Evolutionary conservation across 345 rosid species (phyloP).

Genomic region (Rhodomyrtus tomentosa): DNA sequence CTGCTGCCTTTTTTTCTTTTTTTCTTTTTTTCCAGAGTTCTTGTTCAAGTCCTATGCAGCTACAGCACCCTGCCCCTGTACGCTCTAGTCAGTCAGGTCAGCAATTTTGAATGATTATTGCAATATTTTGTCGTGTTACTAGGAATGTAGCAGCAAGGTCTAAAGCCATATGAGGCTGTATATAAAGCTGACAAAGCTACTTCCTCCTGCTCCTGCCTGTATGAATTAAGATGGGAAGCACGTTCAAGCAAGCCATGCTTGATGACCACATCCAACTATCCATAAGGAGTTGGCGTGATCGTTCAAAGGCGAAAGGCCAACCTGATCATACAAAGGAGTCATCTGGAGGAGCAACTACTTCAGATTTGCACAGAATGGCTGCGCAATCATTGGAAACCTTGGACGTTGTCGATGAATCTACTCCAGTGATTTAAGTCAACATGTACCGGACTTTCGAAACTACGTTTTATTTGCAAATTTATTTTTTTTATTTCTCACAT

Average conservation of each 20-base stretch:
- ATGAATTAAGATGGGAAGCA: conserved; percentile 54
- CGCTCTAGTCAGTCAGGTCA: conserved; percentile 65
- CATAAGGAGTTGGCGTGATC: conserved; percentile 17
- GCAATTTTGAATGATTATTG: background rate
- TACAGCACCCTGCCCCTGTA: conserved; percentile 78
- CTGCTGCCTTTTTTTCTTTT: no score
- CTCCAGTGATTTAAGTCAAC: background rate
- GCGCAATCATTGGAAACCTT: conserved; percentile 1
- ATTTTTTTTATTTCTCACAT: background rate
- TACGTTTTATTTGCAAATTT: background rate
- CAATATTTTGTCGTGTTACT: background rate
- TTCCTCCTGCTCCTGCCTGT: background rate
- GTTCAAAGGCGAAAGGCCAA: background rate
- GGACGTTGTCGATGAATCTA: background rate
- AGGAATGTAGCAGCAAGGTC: background rate
- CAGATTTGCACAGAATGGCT: background rate
- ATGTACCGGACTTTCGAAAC: background rate
- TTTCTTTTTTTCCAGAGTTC: conserved; percentile 26
- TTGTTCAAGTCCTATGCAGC: conserved; percentile 86
- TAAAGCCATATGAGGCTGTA: background rate
- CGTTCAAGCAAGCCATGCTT: conserved; percentile 42
- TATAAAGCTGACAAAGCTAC: background rate
- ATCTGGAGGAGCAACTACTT: background rate
- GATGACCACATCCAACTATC: conserved; percentile 3
- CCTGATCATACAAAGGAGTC: background rate